These are phyloP conservation scores for Ascochyta rabiei DNA, from an alignment of 2,329 filamentous ascomycete species.

Conservation along the genomic window DNA sequence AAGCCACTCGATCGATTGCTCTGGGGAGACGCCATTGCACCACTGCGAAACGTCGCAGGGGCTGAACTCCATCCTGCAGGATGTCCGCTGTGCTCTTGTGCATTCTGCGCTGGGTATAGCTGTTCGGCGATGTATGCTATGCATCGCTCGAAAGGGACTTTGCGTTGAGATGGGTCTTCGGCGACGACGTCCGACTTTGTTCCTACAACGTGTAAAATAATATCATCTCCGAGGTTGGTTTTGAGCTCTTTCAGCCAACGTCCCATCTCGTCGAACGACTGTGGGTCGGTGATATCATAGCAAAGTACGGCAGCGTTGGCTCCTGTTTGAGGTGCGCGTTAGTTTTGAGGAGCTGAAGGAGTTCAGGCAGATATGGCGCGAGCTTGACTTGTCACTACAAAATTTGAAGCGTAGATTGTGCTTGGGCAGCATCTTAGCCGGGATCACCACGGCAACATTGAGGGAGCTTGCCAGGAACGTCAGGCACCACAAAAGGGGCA, in stretches of 20 bases:
- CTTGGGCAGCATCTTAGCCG: conserved; percentile 16
- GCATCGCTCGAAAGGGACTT: conserved; percentile 92
- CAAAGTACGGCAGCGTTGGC: conserved; percentile 93
- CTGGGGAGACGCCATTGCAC: conserved; percentile 54
- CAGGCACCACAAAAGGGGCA: conserved; percentile 13
- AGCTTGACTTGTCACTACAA: conserved; percentile 6
- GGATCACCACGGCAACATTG: conserved; percentile 5
- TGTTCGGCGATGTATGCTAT: conserved; percentile 96
- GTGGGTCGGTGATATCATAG: conserved; percentile 88
- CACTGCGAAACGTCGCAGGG: conserved; percentile 46
- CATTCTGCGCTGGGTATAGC: conserved; percentile 70
- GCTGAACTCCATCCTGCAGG: conserved; percentile 34
- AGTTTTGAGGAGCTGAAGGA: background rate
- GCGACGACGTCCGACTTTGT: conserved; percentile 81
- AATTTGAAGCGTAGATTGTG: background rate
- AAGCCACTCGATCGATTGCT: conserved; percentile 70
- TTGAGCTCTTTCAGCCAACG: conserved; percentile 87
- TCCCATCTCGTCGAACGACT: conserved; percentile 90
- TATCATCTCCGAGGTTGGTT: conserved; percentile 74
- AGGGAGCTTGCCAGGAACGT: conserved; percentile 3
- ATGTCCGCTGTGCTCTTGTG: conserved; percentile 26
- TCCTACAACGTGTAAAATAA: conserved; percentile 92
- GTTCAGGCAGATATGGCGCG: background rate
- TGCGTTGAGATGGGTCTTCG: conserved; percentile 75
- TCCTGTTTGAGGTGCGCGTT: conserved; percentile 53